These are phyloP conservation scores for Cylindrotheca fusiformis DNA, from an alignment of 108 stramenopile genomes.

Conservation along the genomic window DNA sequence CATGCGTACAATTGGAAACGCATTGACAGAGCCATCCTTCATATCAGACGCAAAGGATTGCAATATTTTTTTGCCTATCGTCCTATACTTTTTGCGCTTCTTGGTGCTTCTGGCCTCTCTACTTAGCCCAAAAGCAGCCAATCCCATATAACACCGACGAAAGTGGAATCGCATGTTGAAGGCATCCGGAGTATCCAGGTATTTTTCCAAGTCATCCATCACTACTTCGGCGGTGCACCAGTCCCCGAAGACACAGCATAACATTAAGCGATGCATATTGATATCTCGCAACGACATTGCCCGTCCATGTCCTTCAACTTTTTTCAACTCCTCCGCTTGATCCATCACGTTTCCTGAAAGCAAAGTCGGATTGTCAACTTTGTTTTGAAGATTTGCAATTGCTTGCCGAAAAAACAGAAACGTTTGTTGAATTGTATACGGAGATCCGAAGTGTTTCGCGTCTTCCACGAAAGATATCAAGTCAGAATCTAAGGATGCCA, in stretches of 20 bases:
- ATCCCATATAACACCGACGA: conserved; percentile 11
- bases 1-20: conserved; percentile 14
- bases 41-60: conserved; percentile 11
- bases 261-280: conserved; percentile 21
- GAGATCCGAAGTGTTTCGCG: conserved; percentile 14
- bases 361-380: conserved; percentile 12
- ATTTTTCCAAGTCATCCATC: conserved; percentile 12
- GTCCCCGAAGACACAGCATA: conserved; percentile 25
- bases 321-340: conserved; percentile 9
- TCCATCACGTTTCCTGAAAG: conserved; percentile 22
- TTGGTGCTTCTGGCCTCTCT: background rate
- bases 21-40: conserved; percentile 26
- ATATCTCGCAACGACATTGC: conserved; percentile 34
- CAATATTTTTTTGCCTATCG: conserved; percentile 19
- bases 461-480: conserved; percentile 19
- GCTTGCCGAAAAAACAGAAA: conserved; percentile 25
- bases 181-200: conserved; percentile 3
- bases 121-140: conserved; percentile 10
- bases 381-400: conserved; percentile 24
- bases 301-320: conserved; percentile 14
- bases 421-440: conserved; percentile 6
- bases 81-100: conserved; percentile 6
- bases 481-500: conserved; percentile 24
- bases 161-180: conserved; percentile 9
- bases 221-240: conserved; percentile 13